Percentiles rank a stretch among this genome's conserved stretches.
These are phyloP conservation scores for Coprinopsis sp. DNA, from an alignment of 768 basidiomycete species.

Conservation along the genomic window DNA sequence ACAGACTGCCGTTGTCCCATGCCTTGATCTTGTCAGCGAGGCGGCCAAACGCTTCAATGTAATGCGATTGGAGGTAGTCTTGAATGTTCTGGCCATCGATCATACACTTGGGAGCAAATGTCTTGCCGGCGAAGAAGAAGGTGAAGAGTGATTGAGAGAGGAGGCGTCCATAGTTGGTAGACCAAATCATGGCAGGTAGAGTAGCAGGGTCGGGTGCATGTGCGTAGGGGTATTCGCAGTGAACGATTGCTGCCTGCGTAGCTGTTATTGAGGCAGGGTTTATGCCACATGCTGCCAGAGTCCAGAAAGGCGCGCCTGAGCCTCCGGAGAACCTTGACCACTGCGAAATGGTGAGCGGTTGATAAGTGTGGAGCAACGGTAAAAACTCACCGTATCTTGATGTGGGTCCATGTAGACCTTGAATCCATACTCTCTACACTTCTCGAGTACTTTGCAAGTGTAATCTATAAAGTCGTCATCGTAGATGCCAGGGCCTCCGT, in stretches of 20 bases:
- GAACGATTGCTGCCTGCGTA: conserved; percentile 81
- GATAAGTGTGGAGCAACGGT: not conserved
- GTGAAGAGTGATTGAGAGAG: conserved; percentile 88
- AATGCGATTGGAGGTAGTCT: conserved; percentile 78
- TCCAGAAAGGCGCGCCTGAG: conserved; percentile 94
- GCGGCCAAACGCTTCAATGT: conserved; percentile 65
- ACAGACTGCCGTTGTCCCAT: conserved; percentile 55
- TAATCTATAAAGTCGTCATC: conserved; percentile 94
- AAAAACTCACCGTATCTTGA: conserved; percentile 78
- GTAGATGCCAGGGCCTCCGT: conserved; percentile 86
- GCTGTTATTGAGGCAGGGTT: conserved; percentile 80
- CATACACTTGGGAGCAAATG: conserved; percentile 86
- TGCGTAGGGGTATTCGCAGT: conserved; percentile 79
- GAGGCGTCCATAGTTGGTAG: conserved; percentile 90
- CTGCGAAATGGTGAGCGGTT: conserved; percentile 32
- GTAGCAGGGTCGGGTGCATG: conserved; percentile 60
- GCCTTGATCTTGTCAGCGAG: conserved; percentile 73
- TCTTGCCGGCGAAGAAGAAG: conserved; percentile 87
- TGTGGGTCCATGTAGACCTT: conserved; percentile 93
- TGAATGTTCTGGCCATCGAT: conserved; percentile 93
- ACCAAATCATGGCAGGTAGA: conserved; percentile 95
- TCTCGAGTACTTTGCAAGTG: conserved; percentile 76
- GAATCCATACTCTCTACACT: conserved; percentile 91
- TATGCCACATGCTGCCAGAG: conserved; percentile 84
- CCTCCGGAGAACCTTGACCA: conserved; percentile 97